Evolutionary conservation across 352 stramenopile species (phyloP).

Genomic region (Phytophthora aleatoria): DNA sequence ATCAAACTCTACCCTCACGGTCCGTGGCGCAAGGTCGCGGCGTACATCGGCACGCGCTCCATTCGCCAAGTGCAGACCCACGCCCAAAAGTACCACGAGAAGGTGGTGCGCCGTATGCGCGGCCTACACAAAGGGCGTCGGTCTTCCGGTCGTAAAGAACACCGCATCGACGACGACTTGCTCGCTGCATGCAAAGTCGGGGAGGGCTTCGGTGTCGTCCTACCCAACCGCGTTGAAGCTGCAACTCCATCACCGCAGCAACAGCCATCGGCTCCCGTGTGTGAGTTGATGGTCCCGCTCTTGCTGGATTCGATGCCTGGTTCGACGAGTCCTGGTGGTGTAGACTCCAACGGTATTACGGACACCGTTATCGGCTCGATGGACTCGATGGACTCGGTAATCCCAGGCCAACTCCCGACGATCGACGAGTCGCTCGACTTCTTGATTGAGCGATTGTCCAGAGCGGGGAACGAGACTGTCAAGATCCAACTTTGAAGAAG

Average conservation of each 20-base stretch:
- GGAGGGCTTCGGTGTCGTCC: constrained; percentile 35
- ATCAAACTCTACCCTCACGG: constrained; percentile 57
- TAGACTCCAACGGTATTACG: constrained; percentile 27
- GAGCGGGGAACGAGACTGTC: constrained; percentile 7
- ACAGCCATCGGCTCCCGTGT: neutral
- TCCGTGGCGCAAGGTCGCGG: constrained; percentile 56
- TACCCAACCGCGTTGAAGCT: constrained; percentile 10
- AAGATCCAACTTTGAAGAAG: constrained; percentile 20
- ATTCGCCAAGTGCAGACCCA: constrained; percentile 70
- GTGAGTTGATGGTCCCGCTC: constrained; percentile 24
- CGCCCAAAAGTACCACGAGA: constrained; percentile 69
- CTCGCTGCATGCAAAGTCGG: constrained; percentile 40
- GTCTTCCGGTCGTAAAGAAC: constrained; percentile 38
- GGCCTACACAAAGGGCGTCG: constrained; percentile 51
- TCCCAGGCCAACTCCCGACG: constrained; percentile 38
- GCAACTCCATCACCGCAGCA: constrained; percentile 7
- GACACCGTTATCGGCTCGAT: constrained; percentile 1
- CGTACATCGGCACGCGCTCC: constrained; percentile 53
- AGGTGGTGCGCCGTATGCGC: constrained; percentile 49
- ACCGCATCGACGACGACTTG: constrained; percentile 48
- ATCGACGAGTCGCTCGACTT: constrained; percentile 67
- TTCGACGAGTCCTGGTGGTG: constrained; percentile 25
- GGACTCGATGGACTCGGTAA: neutral
- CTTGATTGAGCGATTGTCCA: constrained; percentile 47
- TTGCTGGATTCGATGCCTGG: constrained; percentile 18